Evolutionary conservation across 768 basidiomycete species (phyloP).

Genomic region (Tubosaeta sp.): DNA sequence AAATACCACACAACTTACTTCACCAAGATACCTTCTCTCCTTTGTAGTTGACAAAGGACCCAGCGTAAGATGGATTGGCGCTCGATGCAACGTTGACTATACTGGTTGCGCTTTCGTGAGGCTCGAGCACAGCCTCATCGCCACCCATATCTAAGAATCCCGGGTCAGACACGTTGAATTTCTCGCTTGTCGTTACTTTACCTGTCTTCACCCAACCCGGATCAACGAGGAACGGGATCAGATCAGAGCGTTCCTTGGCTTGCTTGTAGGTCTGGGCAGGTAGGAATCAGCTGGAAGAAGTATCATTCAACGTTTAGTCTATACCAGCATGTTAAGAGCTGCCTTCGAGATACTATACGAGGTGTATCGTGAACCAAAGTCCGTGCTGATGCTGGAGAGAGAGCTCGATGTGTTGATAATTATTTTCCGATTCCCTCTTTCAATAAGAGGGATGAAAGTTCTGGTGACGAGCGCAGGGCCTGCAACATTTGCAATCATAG

Average conservation of each 20-base stretch:
- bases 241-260: conserved; percentile 29
- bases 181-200: conserved; percentile 4
- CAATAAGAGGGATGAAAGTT: conserved; percentile 32
- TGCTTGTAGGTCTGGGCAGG: conserved; percentile 34
- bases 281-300: neutral
- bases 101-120: conserved; percentile 27
- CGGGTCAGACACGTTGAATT: neutral
- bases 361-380: conserved; percentile 24
- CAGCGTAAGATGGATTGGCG: conserved; percentile 24
- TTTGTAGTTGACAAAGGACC: conserved; percentile 30
- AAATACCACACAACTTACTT: neutral
- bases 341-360: conserved; percentile 37
- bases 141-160: conserved; percentile 33
- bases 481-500: conserved; percentile 30
- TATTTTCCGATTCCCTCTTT: conserved; percentile 29
- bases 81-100: conserved; percentile 26
- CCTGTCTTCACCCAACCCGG: conserved; percentile 41
- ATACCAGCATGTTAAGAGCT: conserved; percentile 39
- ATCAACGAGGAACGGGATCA: conserved; percentile 30
- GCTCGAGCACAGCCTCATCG: conserved; percentile 24
- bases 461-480: conserved; percentile 35
- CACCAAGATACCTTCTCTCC: conserved; percentile 32
- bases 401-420: conserved; percentile 34
- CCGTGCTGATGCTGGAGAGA: conserved; percentile 32
- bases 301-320: neutral